Conservation (phyloP, 106 monocot genomes). For the Platanthera guangdongensis region DNA sequence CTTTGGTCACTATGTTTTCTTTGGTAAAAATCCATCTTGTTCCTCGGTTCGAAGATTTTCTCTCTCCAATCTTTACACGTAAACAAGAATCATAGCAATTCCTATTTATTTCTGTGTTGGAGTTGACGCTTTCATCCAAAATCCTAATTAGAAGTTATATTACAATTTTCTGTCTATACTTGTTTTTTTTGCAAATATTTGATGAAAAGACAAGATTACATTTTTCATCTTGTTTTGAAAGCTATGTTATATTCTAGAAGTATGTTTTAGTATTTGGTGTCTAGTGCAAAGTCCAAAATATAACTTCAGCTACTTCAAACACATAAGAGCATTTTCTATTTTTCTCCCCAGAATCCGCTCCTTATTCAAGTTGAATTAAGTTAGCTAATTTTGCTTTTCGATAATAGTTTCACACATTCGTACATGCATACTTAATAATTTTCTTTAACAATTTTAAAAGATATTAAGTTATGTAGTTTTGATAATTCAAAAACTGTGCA, state of each 20-base stretch:
- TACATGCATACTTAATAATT: neutral
- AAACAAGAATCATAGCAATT: no score
- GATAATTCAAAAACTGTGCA: conserved; percentile 33
- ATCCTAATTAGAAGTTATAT: neutral
- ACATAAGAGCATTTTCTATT: neutral
- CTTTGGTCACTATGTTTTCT: no score
- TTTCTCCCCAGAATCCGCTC: neutral
- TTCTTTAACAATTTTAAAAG: neutral
- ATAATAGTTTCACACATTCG: neutral
- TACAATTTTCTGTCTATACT: neutral
- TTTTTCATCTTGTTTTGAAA: neutral
- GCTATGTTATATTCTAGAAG: neutral
- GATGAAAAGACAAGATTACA: neutral
- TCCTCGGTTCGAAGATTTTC: no score
- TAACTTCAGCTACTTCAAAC: neutral
- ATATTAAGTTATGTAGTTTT: conserved; percentile 24
- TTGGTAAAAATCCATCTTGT: no score
- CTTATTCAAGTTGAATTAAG: neutral
- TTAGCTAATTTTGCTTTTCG: neutral
- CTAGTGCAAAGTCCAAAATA: neutral
- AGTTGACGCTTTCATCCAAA: no score
- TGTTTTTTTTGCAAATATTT: neutral
- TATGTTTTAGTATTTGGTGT: neutral
- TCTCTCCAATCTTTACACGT: no score
- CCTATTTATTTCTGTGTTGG: no score